Percentiles rank a stretch among this genome's conserved stretches.
Conservation (phyloP, 768 basidiomycete genomes). For the Russula emetica region DNA sequence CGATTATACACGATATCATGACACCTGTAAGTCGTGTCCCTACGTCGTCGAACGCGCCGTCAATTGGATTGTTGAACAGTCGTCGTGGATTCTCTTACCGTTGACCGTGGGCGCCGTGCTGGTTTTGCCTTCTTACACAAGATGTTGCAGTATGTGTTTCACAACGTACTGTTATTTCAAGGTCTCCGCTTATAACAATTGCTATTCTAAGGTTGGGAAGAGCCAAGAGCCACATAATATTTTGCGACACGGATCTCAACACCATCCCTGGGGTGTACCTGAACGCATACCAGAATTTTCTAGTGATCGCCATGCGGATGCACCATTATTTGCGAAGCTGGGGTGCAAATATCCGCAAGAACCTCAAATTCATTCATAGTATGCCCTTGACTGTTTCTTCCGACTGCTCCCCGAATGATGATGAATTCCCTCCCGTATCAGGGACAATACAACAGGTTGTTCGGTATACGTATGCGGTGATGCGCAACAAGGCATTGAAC, state of each 20-base stretch:
- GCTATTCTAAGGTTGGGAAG: conserved; percentile 55
- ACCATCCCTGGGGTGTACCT: conserved; percentile 53
- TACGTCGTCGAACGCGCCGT: not conserved
- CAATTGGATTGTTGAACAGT: conserved; percentile 39
- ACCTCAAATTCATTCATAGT: conserved; percentile 54
- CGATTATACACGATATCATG: conserved; percentile 69
- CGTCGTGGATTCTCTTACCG: conserved; percentile 62
- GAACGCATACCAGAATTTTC: conserved; percentile 85
- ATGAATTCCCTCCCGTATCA: conserved; percentile 32
- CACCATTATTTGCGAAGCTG: conserved; percentile 71
- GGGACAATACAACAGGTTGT: conserved; percentile 63
- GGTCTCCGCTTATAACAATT: not conserved
- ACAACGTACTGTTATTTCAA: not conserved
- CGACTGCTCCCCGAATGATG: not conserved
- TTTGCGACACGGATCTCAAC: conserved; percentile 71
- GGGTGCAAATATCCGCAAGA: conserved; percentile 44
- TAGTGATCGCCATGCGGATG: conserved; percentile 82
- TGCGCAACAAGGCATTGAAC: conserved; percentile 44
- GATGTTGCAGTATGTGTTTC: conserved; percentile 67
- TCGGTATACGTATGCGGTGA: conserved; percentile 49
- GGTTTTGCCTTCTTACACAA: conserved; percentile 63
- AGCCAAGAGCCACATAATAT: conserved; percentile 74
- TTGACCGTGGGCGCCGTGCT: conserved; percentile 59
- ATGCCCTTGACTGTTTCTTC: conserved; percentile 31
- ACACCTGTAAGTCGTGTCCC: conserved; percentile 46